These are phyloP conservation scores for Yamadazyma aaseri DNA, from an alignment of 1,139 yeast genomes.

Conservation along the genomic window DNA sequence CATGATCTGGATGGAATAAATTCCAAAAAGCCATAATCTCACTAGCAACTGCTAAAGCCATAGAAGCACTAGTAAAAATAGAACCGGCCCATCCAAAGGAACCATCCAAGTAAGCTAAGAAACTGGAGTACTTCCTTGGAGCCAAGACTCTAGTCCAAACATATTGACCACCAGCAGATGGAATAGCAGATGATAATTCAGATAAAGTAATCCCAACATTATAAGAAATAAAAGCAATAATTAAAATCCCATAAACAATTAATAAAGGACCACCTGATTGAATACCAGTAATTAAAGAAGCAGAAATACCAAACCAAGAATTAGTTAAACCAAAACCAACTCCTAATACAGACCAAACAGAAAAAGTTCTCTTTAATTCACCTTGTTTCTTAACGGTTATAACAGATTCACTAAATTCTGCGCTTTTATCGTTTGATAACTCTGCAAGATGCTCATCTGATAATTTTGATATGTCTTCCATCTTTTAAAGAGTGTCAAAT, in stretches of 20 bases:
- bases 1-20: constrained; percentile 43
- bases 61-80: constrained; percentile 55
- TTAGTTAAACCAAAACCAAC: constrained; percentile 71
- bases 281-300: constrained; percentile 62
- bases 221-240: constrained; percentile 49
- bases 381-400: constrained; percentile 14
- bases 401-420: constrained; percentile 9
- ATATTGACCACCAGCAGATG: constrained; percentile 60
- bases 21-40: constrained; percentile 52
- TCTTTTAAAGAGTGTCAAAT: no score
- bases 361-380: constrained; percentile 49
- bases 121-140: constrained; percentile 47
- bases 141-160: constrained; percentile 59
- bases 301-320: constrained; percentile 70
- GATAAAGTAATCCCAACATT: constrained; percentile 42
- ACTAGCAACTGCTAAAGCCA: constrained; percentile 49
- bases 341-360: constrained; percentile 56
- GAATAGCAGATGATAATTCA: constrained; percentile 54
- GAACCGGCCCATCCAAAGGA: constrained; percentile 59
- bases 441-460: not conserved
- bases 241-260: constrained; percentile 65
- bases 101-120: constrained; percentile 53
- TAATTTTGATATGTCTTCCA: not conserved
- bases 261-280: constrained; percentile 68
- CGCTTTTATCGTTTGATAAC: constrained; percentile 7